Evolutionary conservation across 768 basidiomycete genomes (phyloP).

Genomic region (Lanmaoa pseudosensibilis): DNA sequence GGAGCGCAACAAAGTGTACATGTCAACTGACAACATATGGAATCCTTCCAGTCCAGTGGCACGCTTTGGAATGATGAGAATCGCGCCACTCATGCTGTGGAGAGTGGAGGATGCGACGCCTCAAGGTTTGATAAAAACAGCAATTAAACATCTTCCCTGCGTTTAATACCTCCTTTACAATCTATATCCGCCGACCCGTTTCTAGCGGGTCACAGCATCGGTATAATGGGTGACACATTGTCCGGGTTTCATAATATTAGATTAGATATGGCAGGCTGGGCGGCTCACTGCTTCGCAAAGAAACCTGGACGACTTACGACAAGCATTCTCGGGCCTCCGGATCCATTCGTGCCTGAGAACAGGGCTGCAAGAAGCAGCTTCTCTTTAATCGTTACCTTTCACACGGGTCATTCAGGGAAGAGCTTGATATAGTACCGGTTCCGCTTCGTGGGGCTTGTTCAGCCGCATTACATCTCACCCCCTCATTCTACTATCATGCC

Average conservation of each 20-base stretch:
- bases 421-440: neutral
- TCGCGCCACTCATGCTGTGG: too few relatives aligned
- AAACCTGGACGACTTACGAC: neutral
- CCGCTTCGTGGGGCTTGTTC: neutral
- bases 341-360: neutral
- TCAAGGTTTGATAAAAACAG: neutral
- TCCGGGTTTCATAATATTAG: conserved; percentile 20
- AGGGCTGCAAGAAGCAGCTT: neutral
- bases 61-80: too few relatives aligned
- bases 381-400: neutral
- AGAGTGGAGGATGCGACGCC: neutral
- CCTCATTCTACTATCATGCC: neutral
- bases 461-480: neutral
- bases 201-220: neutral
- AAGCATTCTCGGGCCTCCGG: neutral
- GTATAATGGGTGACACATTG: neutral
- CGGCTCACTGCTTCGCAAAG: neutral
- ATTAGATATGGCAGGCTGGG: too few relatives aligned
- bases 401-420: too few relatives aligned
- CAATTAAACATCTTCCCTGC: neutral
- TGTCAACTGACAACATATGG: neutral
- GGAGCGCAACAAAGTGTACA: neutral
- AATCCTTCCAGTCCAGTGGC: neutral
- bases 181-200: neutral
- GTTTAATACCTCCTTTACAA: too few relatives aligned